These are phyloP conservation scores for Tulasnella sp. DNA, from an alignment of 768 basidiomycete genomes.

Conservation along the genomic window DNA sequence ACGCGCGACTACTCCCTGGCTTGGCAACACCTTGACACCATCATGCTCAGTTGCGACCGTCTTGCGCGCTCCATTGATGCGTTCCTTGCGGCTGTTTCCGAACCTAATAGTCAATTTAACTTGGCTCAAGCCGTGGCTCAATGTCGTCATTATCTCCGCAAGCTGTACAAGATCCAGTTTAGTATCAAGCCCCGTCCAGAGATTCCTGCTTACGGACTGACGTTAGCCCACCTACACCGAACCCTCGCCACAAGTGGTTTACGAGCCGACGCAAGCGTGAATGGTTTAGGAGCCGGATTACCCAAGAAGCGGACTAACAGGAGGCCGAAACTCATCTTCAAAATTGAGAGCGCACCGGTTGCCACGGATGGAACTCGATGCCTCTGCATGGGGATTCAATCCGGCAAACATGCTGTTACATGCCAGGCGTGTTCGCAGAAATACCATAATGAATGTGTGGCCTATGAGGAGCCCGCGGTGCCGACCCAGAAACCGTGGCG, in stretches of 20 bases:
- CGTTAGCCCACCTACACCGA: conserved; percentile 64
- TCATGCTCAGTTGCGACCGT: conserved; percentile 68
- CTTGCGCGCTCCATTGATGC: conserved; percentile 63
- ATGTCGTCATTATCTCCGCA: conserved; percentile 83
- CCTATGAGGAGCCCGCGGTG: background rate
- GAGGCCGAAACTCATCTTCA: conserved; percentile 16
- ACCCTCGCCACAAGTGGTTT: conserved; percentile 41
- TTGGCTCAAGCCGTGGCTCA: conserved; percentile 36
- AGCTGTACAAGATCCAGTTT: conserved; percentile 79
- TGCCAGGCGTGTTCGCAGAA: conserved; percentile 52
- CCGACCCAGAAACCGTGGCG: conserved; percentile 8
- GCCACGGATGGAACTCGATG: conserved; percentile 15
- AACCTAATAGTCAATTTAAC: background rate
- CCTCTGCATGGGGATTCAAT: conserved; percentile 8
- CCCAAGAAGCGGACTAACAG: conserved; percentile 26
- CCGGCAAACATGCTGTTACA: conserved; percentile 42
- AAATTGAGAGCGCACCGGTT: conserved; percentile 4
- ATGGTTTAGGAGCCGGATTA: conserved; percentile 17
- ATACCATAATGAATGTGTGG: conserved; percentile 63
- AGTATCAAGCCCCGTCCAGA: conserved; percentile 62
- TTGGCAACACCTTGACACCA: conserved; percentile 66
- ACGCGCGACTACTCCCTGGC: conserved; percentile 66
- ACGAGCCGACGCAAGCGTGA: background rate
- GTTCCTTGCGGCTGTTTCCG: conserved; percentile 55
- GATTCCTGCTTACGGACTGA: conserved; percentile 58